phyloP scores from a whole-genome alignment of 2,329 filamentous ascomycete genomes.

The Ascochyta fabae region DNA sequence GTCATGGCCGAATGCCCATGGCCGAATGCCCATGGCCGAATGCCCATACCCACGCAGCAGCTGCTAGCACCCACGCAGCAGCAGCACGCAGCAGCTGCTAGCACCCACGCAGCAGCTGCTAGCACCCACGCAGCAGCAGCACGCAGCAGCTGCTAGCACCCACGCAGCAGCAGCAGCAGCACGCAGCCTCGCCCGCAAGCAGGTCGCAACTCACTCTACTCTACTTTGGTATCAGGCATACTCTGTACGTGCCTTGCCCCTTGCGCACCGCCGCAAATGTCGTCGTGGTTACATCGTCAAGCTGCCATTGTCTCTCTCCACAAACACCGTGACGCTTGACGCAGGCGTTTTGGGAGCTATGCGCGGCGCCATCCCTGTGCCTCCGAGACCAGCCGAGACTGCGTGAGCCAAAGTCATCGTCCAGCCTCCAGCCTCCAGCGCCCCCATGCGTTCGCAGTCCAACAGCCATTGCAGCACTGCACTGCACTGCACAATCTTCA shows the following conservation, averaged over 20 bases:
- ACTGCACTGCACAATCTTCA: no score
- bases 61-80: not conserved
- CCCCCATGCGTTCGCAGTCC: slow-evolving; percentile 35
- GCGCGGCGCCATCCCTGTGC: not conserved
- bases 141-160: slow-evolving; percentile 7
- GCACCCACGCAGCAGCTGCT: slow-evolving; percentile 10
- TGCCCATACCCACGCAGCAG: no score
- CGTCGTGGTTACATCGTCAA: slow-evolving; percentile 11
- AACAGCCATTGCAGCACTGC: slow-evolving; percentile 30
- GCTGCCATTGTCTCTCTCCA: slow-evolving; percentile 7
- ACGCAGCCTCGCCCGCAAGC: slow-evolving; percentile 9
- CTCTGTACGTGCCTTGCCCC: not conserved
- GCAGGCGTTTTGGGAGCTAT: not conserved
- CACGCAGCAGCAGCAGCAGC: not conserved
- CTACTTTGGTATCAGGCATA: no score
- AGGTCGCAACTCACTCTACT: slow-evolving; percentile 1
- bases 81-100: not conserved
- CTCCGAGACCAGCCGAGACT: slow-evolving; percentile 41
- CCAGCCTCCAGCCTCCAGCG: slow-evolving; percentile 12
- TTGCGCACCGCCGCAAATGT: slow-evolving; percentile 16
- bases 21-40: not conserved
- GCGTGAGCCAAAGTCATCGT: slow-evolving; percentile 14
- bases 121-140: not conserved
- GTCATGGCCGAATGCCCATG: slow-evolving; percentile 15
- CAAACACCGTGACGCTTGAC: not conserved